Evolutionary conservation across 257 asterid genomes (phyloP).

Genomic region (Rhazya stricta): DNA sequence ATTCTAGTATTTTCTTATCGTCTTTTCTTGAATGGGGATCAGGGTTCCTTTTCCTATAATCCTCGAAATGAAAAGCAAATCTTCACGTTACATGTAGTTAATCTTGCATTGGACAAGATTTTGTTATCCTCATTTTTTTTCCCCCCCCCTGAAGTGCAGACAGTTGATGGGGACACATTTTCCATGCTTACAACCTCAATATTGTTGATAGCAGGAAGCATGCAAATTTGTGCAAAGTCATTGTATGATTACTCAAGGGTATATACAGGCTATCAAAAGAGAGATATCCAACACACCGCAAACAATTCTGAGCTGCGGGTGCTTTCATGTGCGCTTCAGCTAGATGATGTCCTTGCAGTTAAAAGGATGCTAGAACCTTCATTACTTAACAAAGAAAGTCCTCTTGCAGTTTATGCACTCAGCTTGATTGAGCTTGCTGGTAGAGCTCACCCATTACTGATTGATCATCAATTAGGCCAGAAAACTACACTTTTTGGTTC

Average conservation of each 20-base stretch:
- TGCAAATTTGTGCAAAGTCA: slow-evolving; percentile 22
- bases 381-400: slow-evolving; percentile 28
- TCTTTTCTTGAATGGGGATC: neutral
- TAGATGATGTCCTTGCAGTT: slow-evolving; percentile 28
- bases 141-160: slow-evolving; percentile 15
- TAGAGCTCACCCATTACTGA: slow-evolving; percentile 34
- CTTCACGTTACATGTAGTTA: neutral
- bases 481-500: slow-evolving; percentile 21
- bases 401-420: slow-evolving; percentile 29
- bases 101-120: neutral
- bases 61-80: neutral
- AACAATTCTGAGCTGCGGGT: slow-evolving; percentile 30
- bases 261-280: slow-evolving; percentile 35
- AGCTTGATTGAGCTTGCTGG: slow-evolving; percentile 38
- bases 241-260: slow-evolving; percentile 29
- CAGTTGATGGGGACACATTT: slow-evolving; percentile 22
- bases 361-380: slow-evolving; percentile 31
- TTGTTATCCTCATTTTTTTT: neutral
- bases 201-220: slow-evolving; percentile 21
- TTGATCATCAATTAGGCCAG: slow-evolving; percentile 35
- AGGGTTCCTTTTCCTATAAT: neutral
- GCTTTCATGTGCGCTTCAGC: slow-evolving; percentile 27
- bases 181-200: slow-evolving; percentile 25
- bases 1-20: neutral
- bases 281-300: slow-evolving; percentile 32